Base-by-base conservation (phyloP, 352 stramenopile species). In the Peronospora farinosa region DNA sequence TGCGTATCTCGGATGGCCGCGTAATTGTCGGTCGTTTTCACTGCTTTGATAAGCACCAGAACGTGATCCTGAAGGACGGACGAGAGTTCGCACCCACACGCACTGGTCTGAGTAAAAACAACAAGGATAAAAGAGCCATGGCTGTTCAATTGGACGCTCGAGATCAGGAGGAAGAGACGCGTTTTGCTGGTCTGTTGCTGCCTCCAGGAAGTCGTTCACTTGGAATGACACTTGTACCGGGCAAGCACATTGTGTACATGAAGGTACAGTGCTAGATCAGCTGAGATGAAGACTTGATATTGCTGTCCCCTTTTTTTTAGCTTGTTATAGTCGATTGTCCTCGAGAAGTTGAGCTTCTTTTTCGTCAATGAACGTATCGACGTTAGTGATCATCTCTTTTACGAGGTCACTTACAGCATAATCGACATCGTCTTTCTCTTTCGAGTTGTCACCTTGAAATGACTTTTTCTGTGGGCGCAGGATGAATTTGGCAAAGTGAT, bases 41-140 rank as follows among this genome's bases (percentile, higher is more conserved):
- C 65, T 87, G 78, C 61, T 81, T 89, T 54, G 78, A 89, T 74
- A 84, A 86, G 60, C 75, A 89, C 60, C 72, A 87, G 64, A 89
- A 89, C 59, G 63, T 89, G 27, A 87, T 89, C 31, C 55, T 89
- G 27, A 86, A 75, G 38, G 78, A 89, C 40, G 72, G 72, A 42
- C 63, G 70, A 42, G 78, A 86, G 60, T 89, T 72, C 49, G 51
- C 69, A 17, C 73, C 76, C 25, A 69, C 74, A 21, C 44, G 51
- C 15, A 28, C 25, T 11, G 40, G 19, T 12, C 3, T 38, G 16
- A 50, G 49, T 15, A 74, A 63, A 33, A 73, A 55, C 16, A 60
- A 52, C 37, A 67, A 69, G 51, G 46, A 63, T 19, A 71, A 69
- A 43, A 50, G 21, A 53, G 50, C 28, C 0, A 39, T 35, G 40